Percentiles rank a stretch among this genome's conserved stretches.
phyloP scores from a whole-genome alignment of 345 rosid species.

The Citrus trifoliata region DNA sequence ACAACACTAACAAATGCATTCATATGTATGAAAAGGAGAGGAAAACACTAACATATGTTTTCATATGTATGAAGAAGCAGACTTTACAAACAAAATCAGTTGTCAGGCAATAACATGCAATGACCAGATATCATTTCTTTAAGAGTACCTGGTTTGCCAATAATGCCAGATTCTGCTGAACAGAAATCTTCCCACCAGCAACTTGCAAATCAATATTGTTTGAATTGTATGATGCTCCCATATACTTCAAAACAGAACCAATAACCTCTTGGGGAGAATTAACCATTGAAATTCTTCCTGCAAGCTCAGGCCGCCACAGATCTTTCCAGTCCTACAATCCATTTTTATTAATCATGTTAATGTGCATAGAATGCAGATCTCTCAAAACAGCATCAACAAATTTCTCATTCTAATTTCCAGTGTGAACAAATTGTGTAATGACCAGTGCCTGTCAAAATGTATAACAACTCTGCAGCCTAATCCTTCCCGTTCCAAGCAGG shows the following conservation, averaged over 20 bases:
- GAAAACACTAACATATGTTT: rapidly evolving
- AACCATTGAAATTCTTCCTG: constrained; percentile 86
- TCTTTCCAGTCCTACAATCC: constrained; percentile 82
- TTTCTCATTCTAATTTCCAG: neutral
- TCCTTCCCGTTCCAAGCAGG: too few relatives aligned
- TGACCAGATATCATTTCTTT: neutral
- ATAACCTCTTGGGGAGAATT: constrained; percentile 81
- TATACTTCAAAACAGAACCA: constrained; percentile 82
- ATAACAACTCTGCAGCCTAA: neutral
- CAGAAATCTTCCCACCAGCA: constrained; percentile 67
- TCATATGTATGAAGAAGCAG: too few relatives aligned
- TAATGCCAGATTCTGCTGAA: constrained; percentile 54
- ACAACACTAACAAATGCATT: too few relatives aligned
- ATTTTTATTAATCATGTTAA: neutral
- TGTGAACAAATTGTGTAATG: too few relatives aligned
- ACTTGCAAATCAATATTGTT: constrained; percentile 57
- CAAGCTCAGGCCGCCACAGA: constrained; percentile 86
- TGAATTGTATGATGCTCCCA: constrained; percentile 91
- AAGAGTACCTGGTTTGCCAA: constrained; percentile 66
- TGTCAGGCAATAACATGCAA: neutral
- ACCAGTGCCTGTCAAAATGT: neutral
- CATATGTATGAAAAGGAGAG: too few relatives aligned
- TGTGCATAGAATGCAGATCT: neutral
- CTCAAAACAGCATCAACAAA: neutral
- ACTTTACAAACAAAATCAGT: too few relatives aligned